Evolutionary conservation across 495 filamentous ascomycete genomes (phyloP).

Genomic region (Achaetomiella virescens): DNA sequence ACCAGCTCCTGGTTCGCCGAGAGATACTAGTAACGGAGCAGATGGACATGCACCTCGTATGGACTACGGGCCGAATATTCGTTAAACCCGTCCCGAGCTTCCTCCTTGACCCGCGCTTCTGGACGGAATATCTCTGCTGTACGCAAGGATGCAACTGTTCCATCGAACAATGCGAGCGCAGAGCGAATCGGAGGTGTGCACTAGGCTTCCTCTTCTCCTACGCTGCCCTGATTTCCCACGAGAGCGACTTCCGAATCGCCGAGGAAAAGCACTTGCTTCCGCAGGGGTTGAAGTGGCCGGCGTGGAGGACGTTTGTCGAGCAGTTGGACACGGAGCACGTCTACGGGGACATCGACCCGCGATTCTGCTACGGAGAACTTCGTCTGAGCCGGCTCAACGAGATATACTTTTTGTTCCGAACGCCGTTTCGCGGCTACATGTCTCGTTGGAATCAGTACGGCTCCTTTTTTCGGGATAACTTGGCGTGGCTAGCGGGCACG

Average conservation of each 20-base stretch:
- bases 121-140: conserved; percentile 11
- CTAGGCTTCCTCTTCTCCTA: conserved; percentile 37
- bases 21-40: conserved; percentile 11
- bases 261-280: conserved; percentile 30
- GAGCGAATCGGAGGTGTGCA: no score
- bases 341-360: background rate
- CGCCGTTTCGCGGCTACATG: no score
- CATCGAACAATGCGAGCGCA: background rate
- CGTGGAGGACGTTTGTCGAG: conserved; percentile 12
- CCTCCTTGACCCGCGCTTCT: conserved; percentile 8
- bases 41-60: conserved; percentile 21
- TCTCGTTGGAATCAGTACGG: background rate
- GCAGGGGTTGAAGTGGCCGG: conserved; percentile 4
- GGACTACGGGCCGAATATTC: conserved; percentile 12
- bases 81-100: conserved; percentile 17
- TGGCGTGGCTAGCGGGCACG: background rate
- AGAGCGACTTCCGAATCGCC: conserved; percentile 38
- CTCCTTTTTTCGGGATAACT: background rate
- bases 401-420: no score
- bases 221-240: conserved; percentile 30
- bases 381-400: background rate
- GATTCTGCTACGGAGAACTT: background rate
- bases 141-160: background rate
- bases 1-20: conserved; percentile 3
- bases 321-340: background rate